Conservation (phyloP, 2,329 filamentous ascomycete genomes). For the Neopestalotiopsis sp. region DNA sequence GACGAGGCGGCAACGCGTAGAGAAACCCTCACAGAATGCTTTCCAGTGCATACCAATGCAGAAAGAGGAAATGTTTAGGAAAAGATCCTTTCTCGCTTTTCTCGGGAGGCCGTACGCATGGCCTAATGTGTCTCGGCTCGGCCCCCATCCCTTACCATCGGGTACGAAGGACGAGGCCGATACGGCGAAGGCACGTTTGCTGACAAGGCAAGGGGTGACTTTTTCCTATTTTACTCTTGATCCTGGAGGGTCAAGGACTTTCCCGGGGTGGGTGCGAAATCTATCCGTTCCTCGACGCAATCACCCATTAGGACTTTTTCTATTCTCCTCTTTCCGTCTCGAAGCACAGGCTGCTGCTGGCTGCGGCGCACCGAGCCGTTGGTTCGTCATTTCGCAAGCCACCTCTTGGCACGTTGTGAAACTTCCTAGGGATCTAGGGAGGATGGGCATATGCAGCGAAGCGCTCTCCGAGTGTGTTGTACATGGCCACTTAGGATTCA, state of each 20-base stretch:
- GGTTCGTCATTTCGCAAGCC: neutral
- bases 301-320: neutral
- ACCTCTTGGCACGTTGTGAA: neutral
- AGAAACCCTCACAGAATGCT: neutral
- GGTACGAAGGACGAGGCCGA: neutral
- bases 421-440: neutral
- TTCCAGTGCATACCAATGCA: neutral
- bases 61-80: neutral
- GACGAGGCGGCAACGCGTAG: neutral
- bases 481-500: neutral
- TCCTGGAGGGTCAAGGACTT: neutral
- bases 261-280: neutral
- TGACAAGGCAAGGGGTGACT: neutral
- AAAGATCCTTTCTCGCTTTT: neutral
- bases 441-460: neutral
- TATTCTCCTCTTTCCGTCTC: neutral
- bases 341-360: neutral
- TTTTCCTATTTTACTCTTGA: neutral
- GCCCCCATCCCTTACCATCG: neutral
- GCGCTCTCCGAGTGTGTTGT: neutral
- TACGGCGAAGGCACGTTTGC: slow-evolving; percentile 1
- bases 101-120: neutral
- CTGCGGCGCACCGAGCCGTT: neutral
- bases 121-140: neutral
- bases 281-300: neutral